A percentile compares a stretch with the other conserved stretches of the same genome.
Evolutionary conservation across 192 early-diverging fungal species (phyloP).

Genomic region (Coemansia sp.): DNA sequence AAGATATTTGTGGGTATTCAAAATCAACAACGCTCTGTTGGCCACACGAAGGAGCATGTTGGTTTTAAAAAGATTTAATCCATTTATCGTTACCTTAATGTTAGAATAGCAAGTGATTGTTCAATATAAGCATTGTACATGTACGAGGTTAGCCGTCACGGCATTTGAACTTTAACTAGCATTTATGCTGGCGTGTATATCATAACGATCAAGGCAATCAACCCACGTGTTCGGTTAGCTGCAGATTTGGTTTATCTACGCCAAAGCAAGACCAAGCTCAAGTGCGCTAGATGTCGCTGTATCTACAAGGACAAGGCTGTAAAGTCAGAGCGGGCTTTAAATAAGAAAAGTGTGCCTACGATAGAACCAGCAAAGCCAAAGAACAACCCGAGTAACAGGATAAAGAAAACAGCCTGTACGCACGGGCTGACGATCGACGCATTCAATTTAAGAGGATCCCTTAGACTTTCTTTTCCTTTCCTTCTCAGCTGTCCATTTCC

Average conservation of each 20-base stretch:
- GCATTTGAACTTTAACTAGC: too few species aligned
- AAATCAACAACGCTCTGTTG: too few species aligned
- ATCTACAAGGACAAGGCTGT: neutral
- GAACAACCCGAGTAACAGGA: neutral
- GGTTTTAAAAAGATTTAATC: too few species aligned
- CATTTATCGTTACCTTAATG: too few species aligned
- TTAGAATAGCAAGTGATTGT: too few species aligned
- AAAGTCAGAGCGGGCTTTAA: neutral
- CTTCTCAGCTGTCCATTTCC: neutral
- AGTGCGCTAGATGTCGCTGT: neutral
- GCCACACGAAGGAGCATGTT: too few species aligned
- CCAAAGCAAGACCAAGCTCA: neutral
- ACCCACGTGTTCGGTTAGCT: neutral
- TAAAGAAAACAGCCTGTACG: conserved; percentile 10
- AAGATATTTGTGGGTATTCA: too few species aligned
- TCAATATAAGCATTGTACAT: too few species aligned
- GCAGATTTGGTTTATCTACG: neutral
- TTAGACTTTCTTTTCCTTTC: neutral
- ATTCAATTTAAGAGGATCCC: neutral
- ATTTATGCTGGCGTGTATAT: too few species aligned
- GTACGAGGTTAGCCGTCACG: too few species aligned
- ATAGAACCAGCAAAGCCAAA: neutral
- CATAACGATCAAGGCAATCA: neutral
- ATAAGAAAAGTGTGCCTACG: neutral
- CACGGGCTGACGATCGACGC: conserved; percentile 1